These are phyloP conservation scores for Paecilomyces fulvus DNA, from an alignment of 2,329 filamentous ascomycete species.

Conservation along the genomic window DNA sequence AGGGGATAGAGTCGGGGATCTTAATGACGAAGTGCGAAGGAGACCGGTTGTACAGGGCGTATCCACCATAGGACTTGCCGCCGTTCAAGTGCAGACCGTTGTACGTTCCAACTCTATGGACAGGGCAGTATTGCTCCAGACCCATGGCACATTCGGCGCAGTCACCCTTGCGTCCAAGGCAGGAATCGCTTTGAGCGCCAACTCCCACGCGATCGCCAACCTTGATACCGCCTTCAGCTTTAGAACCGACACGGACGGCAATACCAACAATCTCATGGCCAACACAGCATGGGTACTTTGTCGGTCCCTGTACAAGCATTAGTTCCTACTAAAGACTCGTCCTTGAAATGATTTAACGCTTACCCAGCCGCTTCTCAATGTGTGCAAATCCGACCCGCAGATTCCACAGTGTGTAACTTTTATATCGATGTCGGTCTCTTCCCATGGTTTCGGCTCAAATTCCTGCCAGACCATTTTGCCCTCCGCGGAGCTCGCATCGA, in stretches of 20 bases:
- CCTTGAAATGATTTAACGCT: conserved; percentile 2
- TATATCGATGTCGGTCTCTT: conserved; percentile 58
- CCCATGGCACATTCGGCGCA: conserved; percentile 48
- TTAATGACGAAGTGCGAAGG: conserved; percentile 52
- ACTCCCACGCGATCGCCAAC: conserved; percentile 41
- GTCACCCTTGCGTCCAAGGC: conserved; percentile 33
- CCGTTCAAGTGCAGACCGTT: conserved; percentile 39
- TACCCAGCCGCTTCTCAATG: conserved; percentile 42
- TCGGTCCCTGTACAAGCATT: conserved; percentile 15
- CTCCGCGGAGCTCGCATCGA: conserved; percentile 39
- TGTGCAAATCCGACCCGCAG: conserved; percentile 55
- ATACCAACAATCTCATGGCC: conserved; percentile 59
- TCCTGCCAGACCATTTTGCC: conserved; percentile 49
- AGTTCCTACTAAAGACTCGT: background rate
- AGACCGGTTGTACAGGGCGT: conserved; percentile 48
- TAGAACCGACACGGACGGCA: conserved; percentile 48
- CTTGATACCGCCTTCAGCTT: conserved; percentile 19
- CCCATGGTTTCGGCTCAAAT: conserved; percentile 57
- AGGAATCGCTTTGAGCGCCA: conserved; percentile 53
- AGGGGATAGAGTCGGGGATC: conserved; percentile 45
- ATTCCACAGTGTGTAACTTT: conserved; percentile 57
- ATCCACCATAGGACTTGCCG: conserved; percentile 58
- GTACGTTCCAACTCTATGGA: conserved; percentile 23
- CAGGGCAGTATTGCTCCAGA: conserved; percentile 27
- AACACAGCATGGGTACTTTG: conserved; percentile 42